These are phyloP conservation scores for Apiospora phragmitis DNA, from an alignment of 2,329 filamentous ascomycete genomes.

Conservation along the genomic window DNA sequence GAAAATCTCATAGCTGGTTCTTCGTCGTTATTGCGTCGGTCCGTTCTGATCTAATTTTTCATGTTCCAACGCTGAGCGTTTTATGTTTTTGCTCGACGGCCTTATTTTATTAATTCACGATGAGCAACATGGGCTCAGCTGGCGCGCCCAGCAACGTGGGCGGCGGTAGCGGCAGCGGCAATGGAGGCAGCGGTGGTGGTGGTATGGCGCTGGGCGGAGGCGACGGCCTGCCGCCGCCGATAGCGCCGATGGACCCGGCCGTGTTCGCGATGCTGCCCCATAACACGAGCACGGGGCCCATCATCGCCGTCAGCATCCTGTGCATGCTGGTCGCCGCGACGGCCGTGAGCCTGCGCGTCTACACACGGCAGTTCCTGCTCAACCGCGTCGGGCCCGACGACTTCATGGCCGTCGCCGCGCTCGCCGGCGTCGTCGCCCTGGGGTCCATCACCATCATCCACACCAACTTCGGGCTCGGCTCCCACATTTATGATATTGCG, in stretches of 20 bases:
- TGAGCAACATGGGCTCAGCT: background rate
- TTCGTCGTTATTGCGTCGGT: too few relatives aligned
- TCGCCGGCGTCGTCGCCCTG: background rate
- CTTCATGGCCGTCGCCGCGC: constrained; percentile 5
- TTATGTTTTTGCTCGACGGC: background rate
- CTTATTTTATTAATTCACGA: background rate
- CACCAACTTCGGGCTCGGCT: constrained; percentile 7
- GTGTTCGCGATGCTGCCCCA: background rate
- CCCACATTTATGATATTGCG: constrained; percentile 8
- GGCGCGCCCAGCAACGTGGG: background rate
- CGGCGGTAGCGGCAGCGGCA: background rate
- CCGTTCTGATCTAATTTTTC: background rate
- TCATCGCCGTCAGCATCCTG: background rate
- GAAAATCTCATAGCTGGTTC: background rate
- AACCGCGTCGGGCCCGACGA: constrained; percentile 6
- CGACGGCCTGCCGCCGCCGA: background rate
- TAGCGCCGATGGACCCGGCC: background rate
- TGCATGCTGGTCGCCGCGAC: constrained; percentile 5
- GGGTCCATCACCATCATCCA: background rate
- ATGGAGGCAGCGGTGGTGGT: too few relatives aligned
- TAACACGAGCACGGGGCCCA: background rate
- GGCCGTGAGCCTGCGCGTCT: background rate
- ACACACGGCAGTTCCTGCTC: constrained; percentile 8
- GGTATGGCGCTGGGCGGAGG: background rate
- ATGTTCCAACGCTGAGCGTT: background rate